Percentiles rank a stretch among this genome's conserved stretches.
Evolutionary conservation across 306 rosid genomes (phyloP).

Genomic region (Medicago truncatula): MtrunA17r5.0-ANR NC_053047.1:37683001-37683500

Average conservation of each 20-base stretch:
- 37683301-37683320: conserved; percentile 71
- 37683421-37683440: conserved; percentile 86
- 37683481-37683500: conserved; percentile 80
- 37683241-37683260: conserved; percentile 66
- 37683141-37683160: conserved; percentile 67
- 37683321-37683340: conserved; percentile 79
- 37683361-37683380: conserved; percentile 47
- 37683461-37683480: conserved; percentile 77
- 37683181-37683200: conserved; percentile 42
- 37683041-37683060: conserved; percentile 55
- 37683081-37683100: conserved; percentile 54
- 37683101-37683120: conserved; percentile 90
- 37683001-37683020: conserved; percentile 66
- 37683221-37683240: conserved; percentile 72
- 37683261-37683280: conserved; percentile 48
- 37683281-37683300: conserved; percentile 81
- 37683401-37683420: conserved; percentile 66
- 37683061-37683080: conserved; percentile 53
- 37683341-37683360: conserved; percentile 72
- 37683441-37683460: conserved; percentile 85
- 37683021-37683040: conserved; percentile 76
- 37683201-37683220: conserved; percentile 41
- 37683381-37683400: conserved; percentile 46
- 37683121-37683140: conserved; percentile 79
- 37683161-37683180: conserved; percentile 52